Evolutionary conservation across 805 yeast genomes (phyloP).

Genomic region (baker's yeast (Saccharomyces cerevisiae)): DNA sequence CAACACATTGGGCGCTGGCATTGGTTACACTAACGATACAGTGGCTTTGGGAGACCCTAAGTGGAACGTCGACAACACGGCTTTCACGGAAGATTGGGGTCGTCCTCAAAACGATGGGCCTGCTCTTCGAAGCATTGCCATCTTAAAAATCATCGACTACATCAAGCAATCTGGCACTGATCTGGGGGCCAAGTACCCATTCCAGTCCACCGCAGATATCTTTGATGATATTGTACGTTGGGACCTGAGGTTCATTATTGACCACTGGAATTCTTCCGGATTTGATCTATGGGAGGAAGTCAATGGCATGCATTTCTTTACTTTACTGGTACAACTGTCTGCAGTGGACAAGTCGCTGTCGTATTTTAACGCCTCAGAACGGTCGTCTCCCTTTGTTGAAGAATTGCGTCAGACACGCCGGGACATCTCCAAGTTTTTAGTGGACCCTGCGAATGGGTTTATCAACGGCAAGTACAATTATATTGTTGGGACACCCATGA

Average conservation of each 20-base stretch:
- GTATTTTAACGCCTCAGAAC: background rate
- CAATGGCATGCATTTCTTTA: constrained; percentile 67
- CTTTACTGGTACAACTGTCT: constrained; percentile 63
- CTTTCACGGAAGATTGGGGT: constrained; percentile 73
- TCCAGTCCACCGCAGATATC: constrained; percentile 26
- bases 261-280: constrained; percentile 55
- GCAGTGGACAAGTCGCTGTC: constrained; percentile 35
- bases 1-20: constrained; percentile 56
- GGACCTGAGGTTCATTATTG: constrained; percentile 57
- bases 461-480: constrained; percentile 38
- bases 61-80: constrained; percentile 55
- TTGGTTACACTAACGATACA: constrained; percentile 29
- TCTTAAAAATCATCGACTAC: constrained; percentile 37
- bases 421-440: constrained; percentile 19
- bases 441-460: constrained; percentile 22
- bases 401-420: constrained; percentile 16
- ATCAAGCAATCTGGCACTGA: background rate
- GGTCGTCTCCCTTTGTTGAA: background rate
- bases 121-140: constrained; percentile 64
- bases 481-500: constrained; percentile 61
- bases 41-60: constrained; percentile 87
- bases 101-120: constrained; percentile 97
- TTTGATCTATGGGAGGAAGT: constrained; percentile 95
- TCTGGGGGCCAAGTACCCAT: background rate
- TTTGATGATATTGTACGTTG: constrained; percentile 50